Evolutionary conservation across 2,329 filamentous ascomycete genomes (phyloP).

Genomic region (Penicillium sp.): DNA sequence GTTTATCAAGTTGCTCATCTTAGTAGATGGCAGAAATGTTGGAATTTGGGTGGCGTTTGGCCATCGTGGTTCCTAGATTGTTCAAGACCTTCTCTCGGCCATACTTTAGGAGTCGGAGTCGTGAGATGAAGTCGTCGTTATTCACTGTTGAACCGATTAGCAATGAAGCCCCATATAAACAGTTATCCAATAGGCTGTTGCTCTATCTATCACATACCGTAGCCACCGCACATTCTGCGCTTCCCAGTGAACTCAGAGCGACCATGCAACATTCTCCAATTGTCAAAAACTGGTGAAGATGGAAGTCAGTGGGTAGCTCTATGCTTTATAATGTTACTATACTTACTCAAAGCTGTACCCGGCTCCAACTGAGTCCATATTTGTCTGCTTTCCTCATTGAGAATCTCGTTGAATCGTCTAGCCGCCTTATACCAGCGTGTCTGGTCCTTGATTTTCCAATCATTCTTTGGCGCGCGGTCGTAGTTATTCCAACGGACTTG

Average conservation of each 20-base stretch:
- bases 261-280: conserved; percentile 92
- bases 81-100: conserved; percentile 38
- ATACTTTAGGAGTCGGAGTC: conserved; percentile 72
- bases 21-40: background rate
- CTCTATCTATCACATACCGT: conserved; percentile 62
- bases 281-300: conserved; percentile 74
- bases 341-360: conserved; percentile 72
- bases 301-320: background rate
- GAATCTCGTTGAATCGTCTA: conserved; percentile 68
- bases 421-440: conserved; percentile 78
- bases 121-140: conserved; percentile 77
- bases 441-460: conserved; percentile 53
- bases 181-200: background rate
- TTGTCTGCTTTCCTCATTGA: conserved; percentile 66
- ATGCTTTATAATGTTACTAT: background rate
- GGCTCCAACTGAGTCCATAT: conserved; percentile 81
- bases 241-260: conserved; percentile 79
- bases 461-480: conserved; percentile 71
- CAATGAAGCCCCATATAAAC: too few species aligned
- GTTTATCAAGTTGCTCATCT: background rate
- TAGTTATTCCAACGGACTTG: conserved; percentile 93
- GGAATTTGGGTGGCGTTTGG: background rate
- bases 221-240: conserved; percentile 85
- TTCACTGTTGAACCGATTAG: conserved; percentile 57
- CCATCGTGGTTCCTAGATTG: conserved; percentile 28